phyloP scores from a whole-genome alignment of 495 filamentous ascomycete species.

The Tuber indicum region DNA sequence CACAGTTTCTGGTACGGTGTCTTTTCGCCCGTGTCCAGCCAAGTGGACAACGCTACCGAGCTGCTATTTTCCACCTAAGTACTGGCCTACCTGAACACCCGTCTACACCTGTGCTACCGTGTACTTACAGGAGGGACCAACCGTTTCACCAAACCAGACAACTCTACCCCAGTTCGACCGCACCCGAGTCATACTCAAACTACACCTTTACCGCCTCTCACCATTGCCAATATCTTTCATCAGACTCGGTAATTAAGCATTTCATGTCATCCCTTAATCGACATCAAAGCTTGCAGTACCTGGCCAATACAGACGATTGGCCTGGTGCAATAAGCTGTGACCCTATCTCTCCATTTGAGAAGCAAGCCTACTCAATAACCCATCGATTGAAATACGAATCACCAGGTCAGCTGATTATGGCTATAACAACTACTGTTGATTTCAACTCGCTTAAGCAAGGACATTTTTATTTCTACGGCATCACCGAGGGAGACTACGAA shows the following conservation, averaged over 20 bases:
- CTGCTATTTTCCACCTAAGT: too few relatives aligned
- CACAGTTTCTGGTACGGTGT: too few relatives aligned
- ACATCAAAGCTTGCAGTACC: neutral
- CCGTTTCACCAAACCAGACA: too few relatives aligned
- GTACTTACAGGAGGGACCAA: too few relatives aligned
- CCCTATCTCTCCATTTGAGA: neutral
- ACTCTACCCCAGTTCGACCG: too few relatives aligned
- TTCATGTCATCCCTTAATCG: neutral
- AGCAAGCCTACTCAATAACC: neutral
- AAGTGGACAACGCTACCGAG: too few relatives aligned
- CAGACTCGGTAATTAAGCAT: neutral
- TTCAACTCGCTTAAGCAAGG: neutral
- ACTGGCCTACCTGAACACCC: too few relatives aligned
- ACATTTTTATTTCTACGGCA: neutral
- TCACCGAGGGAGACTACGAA: neutral
- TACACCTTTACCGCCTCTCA: too few relatives aligned
- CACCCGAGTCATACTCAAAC: too few relatives aligned
- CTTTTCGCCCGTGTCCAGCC: too few relatives aligned
- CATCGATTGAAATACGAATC: neutral
- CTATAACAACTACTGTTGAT: neutral
- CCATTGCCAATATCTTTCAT: too few relatives aligned
- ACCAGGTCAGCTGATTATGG: neutral
- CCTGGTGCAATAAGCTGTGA: neutral
- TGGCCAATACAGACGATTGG: neutral
- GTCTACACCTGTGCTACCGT: too few relatives aligned